Evolutionary conservation across 1,139 yeast genomes (phyloP).

Genomic region (Kazachstania sp.): DNA sequence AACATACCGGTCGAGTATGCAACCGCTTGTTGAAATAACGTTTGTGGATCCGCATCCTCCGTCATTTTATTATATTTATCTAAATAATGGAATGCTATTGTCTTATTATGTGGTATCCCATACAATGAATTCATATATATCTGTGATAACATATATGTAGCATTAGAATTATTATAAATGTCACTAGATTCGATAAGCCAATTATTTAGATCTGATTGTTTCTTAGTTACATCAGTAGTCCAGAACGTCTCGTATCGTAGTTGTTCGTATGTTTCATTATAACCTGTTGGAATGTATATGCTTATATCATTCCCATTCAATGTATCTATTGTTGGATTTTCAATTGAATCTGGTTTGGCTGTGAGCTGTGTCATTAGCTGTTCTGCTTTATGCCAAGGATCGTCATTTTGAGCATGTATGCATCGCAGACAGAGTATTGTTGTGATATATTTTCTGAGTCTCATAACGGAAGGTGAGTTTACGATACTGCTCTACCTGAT

Average conservation of each 20-base stretch:
- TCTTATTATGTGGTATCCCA: conserved; percentile 50
- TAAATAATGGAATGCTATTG: conserved; percentile 48
- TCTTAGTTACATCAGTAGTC: conserved; percentile 12
- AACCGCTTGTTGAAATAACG: conserved; percentile 73
- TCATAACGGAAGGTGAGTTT: too few relatives aligned
- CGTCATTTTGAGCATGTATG: conserved; percentile 2
- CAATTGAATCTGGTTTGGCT: conserved; percentile 7
- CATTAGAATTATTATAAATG: conserved; percentile 32
- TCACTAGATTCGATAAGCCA: conserved; percentile 31
- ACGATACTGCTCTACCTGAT: too few relatives aligned
- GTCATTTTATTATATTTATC: conserved; percentile 39
- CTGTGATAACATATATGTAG: conserved; percentile 41
- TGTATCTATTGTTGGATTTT: not conserved
- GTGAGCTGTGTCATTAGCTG: conserved; percentile 9
- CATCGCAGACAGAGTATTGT: not conserved
- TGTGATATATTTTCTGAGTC: not conserved
- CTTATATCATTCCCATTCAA: conserved; percentile 12
- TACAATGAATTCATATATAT: conserved; percentile 59
- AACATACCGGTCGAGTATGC: conserved; percentile 75
- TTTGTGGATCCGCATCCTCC: conserved; percentile 46
- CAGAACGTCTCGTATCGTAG: conserved; percentile 14
- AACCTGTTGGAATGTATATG: conserved; percentile 29
- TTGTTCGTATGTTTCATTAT: conserved; percentile 19
- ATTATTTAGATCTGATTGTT: conserved; percentile 24
- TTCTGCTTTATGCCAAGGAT: conserved; percentile 16